Evolutionary conservation across 2,329 filamentous ascomycete genomes (phyloP).

Genomic region (Colletotrichum sp.): DNA sequence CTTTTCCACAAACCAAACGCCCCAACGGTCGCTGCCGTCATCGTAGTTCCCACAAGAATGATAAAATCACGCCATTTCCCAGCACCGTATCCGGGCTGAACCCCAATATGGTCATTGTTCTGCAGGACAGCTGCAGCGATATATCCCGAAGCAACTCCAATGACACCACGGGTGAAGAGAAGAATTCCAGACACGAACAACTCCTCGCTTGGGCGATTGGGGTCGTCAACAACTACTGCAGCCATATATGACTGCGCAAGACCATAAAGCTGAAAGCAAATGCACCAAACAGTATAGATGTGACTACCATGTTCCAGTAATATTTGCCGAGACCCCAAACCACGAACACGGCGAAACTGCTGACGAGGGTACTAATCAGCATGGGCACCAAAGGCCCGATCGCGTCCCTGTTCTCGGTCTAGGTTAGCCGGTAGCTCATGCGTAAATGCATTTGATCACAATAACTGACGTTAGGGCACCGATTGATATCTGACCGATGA

Average conservation of each 20-base stretch:
- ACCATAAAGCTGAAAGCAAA: slow-evolving; percentile 11
- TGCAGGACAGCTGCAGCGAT: neutral
- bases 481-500: neutral
- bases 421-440: neutral
- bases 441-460: fast-evolving
- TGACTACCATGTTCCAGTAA: slow-evolving; percentile 3
- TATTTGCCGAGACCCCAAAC: neutral
- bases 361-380: neutral
- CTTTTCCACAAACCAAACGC: neutral
- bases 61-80: slow-evolving; percentile 2
- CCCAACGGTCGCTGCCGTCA: neutral
- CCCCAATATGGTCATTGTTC: neutral
- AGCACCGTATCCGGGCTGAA: neutral
- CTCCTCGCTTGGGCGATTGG: neutral
- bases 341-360: neutral
- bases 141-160: neutral
- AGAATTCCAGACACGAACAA: neutral
- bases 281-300: neutral
- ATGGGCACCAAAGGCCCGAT: neutral
- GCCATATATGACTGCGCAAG: neutral
- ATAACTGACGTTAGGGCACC: neutral
- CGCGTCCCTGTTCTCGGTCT: neutral
- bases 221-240: neutral
- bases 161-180: neutral
- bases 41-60: neutral